Evolutionary conservation across 2,329 filamentous ascomycete species (phyloP).

Genomic region (Pseudogymnoascus sp.): DNA sequence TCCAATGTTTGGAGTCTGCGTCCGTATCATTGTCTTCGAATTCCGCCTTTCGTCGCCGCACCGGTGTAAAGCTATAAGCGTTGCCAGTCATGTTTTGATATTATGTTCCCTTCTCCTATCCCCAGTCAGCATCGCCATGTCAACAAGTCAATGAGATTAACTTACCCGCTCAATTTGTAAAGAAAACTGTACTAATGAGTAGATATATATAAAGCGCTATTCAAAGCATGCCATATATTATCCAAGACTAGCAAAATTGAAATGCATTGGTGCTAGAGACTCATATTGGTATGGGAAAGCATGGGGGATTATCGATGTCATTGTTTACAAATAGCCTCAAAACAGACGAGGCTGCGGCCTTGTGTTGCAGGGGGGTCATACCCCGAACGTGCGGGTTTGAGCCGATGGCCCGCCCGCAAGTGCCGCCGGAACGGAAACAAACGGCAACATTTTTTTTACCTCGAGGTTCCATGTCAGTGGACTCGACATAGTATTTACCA

Average conservation of each 20-base stretch:
- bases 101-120: background rate
- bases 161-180: background rate
- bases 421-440: constrained; percentile 6
- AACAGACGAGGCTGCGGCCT: constrained; percentile 3
- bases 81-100: background rate
- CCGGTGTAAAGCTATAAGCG: constrained; percentile 22
- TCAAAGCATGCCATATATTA: constrained; percentile 5
- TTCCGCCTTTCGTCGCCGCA: constrained; percentile 18
- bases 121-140: background rate
- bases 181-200: background rate
- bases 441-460: constrained; percentile 7
- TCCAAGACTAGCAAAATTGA: background rate
- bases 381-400: constrained; percentile 4
- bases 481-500: constrained; percentile 5
- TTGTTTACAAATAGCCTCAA: background rate
- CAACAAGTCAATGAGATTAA: background rate
- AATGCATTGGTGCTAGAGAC: background rate
- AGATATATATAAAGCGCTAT: constrained; percentile 4
- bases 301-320: background rate
- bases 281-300: background rate
- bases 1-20: constrained; percentile 28
- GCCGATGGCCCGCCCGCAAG: constrained; percentile 5
- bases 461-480: constrained; percentile 1
- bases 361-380: background rate
- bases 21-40: constrained; percentile 16